Evolutionary conservation across 495 filamentous ascomycete species (phyloP), one percentile per base, ranked within the genome.

Genomic region (Neurospora sp.): DNA sequence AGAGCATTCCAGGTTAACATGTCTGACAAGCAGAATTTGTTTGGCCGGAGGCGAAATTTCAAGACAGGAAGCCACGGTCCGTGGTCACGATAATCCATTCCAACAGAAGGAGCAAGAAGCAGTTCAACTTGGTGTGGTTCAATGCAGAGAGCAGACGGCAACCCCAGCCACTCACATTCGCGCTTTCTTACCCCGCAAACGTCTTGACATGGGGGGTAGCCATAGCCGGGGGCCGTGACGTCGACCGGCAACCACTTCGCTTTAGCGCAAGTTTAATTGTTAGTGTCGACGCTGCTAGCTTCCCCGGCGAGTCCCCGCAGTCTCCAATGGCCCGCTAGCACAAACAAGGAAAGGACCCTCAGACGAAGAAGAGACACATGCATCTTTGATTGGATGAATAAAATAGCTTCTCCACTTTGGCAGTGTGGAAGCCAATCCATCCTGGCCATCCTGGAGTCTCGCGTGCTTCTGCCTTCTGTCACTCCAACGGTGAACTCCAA

Each of bases 131-230:
- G 6, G 27, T 65, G 53, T 31, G 12, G 27, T 65, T 14, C 53
- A 65, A 22, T 59, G 48, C 48, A 27, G 48, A 22, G n/a, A 27
- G 48, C 48, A 59, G 53, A 65, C 27, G 53, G 27, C 53, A 65
- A 16, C 35, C 31, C 53, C 53, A 35, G 22, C 53, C 53, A 65
- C 53, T 65, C 53, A 65, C 27, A 65, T 65, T 35, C 53, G 53
- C 22, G 53, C 27, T 37, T 65, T 37, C 31, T 71, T 79, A 79
- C 77, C 77, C 77, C 77, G 77, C 77, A 77, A 74, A 75, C 72
- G 61, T 68, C 72, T 74, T 69, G 69, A 75, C 74, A 72, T 35
- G 71, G 72, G 48, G 61, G 40, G 22, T 71, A 70, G 69, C 48
- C 44, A 16, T 42, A 68, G n/a, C 38, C 69, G 77, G 77, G 76